These are phyloP conservation scores for Calonectria ilicicola DNA, from an alignment of 2,329 filamentous ascomycete genomes.

Conservation along the genomic window DNA sequence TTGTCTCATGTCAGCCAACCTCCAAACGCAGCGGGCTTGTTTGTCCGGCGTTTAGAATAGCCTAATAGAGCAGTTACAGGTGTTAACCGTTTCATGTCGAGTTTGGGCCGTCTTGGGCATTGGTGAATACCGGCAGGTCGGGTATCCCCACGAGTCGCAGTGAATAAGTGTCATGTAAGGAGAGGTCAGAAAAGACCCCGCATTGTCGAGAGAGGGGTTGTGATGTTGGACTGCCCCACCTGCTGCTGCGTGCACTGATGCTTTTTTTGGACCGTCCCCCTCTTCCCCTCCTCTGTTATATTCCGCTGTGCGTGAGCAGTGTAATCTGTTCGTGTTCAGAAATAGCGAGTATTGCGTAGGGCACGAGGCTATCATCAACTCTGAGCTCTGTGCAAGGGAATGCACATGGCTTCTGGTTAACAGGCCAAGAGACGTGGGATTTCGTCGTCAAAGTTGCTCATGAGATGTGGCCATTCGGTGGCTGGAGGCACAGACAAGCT, in stretches of 20 bases:
- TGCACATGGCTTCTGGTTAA: background rate
- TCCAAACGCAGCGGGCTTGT: background rate
- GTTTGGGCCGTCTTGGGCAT: background rate
- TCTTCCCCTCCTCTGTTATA: background rate
- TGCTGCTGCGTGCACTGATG: background rate
- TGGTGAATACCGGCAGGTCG: background rate
- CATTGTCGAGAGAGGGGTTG: slow-evolving; percentile 10
- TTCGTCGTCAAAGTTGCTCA: background rate
- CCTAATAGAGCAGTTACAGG: background rate
- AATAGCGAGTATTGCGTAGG: background rate
- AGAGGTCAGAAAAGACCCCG: slow-evolving; percentile 15
- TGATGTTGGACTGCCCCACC: slow-evolving; percentile 15
- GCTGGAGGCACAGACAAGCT: slow-evolving; percentile 15
- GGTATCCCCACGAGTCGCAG: background rate
- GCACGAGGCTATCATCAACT: background rate
- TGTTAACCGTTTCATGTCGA: background rate
- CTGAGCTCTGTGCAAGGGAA: background rate
- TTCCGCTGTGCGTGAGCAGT: no score
- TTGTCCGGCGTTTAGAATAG: background rate
- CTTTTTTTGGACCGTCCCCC: slow-evolving; percentile 17
- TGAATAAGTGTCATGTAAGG: background rate
- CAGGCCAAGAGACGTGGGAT: background rate
- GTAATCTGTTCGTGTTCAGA: background rate
- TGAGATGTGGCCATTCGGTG: background rate
- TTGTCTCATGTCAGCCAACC: background rate